Conservation (phyloP, 2,329 filamentous ascomycete species). For the Verticillium nubilum region DNA sequence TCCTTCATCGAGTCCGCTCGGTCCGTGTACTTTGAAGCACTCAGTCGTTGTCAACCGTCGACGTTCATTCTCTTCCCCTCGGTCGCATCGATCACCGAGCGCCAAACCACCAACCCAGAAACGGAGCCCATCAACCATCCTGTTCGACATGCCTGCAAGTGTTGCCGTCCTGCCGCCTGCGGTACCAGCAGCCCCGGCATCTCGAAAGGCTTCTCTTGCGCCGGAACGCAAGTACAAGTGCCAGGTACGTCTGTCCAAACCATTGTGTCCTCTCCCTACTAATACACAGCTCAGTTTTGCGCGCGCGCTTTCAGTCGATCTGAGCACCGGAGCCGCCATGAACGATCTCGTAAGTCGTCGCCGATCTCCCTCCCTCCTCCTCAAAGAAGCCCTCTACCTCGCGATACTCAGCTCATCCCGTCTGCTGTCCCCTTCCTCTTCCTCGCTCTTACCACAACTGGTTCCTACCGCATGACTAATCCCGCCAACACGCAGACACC, state of each 20-base stretch:
- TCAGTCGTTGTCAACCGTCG: not conserved
- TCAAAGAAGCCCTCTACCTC: too few species aligned
- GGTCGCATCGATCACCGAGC: not conserved
- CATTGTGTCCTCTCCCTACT: not conserved
- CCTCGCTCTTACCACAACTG: not conserved
- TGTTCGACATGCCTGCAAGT: slow-evolving; percentile 58
- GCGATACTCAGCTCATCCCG: too few species aligned
- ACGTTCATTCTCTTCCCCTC: not conserved
- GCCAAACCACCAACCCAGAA: not conserved
- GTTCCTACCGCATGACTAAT: slow-evolving; percentile 1
- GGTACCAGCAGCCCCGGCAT: slow-evolving; percentile 62
- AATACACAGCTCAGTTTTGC: slow-evolving; percentile 12
- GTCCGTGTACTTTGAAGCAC: not conserved
- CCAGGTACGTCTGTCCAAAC: slow-evolving; percentile 68
- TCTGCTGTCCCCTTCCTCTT: not conserved
- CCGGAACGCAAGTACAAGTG: slow-evolving; percentile 99
- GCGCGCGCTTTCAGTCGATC: slow-evolving; percentile 95
- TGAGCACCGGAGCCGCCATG: slow-evolving; percentile 94
- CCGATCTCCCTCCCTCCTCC: not conserved
- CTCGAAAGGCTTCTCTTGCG: slow-evolving; percentile 69
- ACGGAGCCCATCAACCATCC: slow-evolving; percentile 11
- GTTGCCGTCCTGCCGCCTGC: slow-evolving; percentile 60
- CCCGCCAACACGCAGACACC: slow-evolving; percentile 62
- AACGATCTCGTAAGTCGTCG: slow-evolving; percentile 51
- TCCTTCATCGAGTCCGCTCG: slow-evolving; percentile 28